Evolutionary conservation across 768 basidiomycete genomes (phyloP).

Genomic region (Podaxis mareebaensis): DNA sequence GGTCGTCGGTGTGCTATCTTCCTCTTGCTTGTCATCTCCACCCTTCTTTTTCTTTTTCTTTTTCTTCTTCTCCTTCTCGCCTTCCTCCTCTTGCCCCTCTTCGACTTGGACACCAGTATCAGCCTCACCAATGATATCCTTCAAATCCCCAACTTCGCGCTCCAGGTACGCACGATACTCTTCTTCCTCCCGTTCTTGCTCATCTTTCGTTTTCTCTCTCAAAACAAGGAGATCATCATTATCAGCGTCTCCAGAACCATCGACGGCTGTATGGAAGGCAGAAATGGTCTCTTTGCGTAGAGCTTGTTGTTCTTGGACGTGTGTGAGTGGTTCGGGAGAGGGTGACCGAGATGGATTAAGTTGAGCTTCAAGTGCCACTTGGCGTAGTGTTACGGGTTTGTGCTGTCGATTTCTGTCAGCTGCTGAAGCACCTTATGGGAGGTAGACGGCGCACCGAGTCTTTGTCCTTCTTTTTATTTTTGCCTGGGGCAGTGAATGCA

Average conservation of each 20-base stretch:
- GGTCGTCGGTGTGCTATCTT: conserved; percentile 5
- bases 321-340: conserved; percentile 52
- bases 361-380: conserved; percentile 65
- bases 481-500: conserved; percentile 23
- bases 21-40: conserved; percentile 16
- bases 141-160: conserved; percentile 80
- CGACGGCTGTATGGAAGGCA: conserved; percentile 65
- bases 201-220: conserved; percentile 77
- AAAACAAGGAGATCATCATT: conserved; percentile 68
- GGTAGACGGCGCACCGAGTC: background rate
- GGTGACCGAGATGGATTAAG: conserved; percentile 59
- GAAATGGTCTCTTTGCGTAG: conserved; percentile 82
- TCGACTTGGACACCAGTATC: conserved; percentile 26
- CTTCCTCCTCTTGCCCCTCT: conserved; percentile 19
- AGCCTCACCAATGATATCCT: conserved; percentile 61
- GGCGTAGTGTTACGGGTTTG: conserved; percentile 76
- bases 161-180: conserved; percentile 84
- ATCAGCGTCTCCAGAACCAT: conserved; percentile 38
- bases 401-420: conserved; percentile 35
- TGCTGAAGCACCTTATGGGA: background rate
- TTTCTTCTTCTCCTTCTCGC: conserved; percentile 35
- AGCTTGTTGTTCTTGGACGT: conserved; percentile 73
- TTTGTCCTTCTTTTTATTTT: conserved; percentile 38
- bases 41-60: conserved; percentile 48
- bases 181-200: conserved; percentile 75